A percentile compares a stretch with the other conserved stretches of the same genome.
phyloP scores from a whole-genome alignment of 768 basidiomycete species.

The Hemileccinum rubropunctum region DNA sequence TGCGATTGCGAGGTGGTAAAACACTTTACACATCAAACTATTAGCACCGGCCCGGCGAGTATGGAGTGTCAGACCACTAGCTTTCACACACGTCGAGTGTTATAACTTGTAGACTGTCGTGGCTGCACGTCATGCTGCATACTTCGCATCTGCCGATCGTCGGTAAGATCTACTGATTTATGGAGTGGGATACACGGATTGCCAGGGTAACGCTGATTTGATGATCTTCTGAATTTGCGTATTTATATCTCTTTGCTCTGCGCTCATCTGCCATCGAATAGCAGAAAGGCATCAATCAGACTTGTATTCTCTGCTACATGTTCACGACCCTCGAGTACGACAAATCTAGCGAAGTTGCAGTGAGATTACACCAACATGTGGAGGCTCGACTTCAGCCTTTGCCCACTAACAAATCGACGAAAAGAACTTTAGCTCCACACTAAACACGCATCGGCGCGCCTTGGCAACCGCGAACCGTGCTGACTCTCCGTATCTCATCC shows the following conservation, averaged over 20 bases:
- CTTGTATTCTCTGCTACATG: too few species aligned
- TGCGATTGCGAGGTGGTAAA: slow-evolving; percentile 2
- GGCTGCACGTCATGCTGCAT: too few species aligned
- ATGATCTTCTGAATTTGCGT: neutral
- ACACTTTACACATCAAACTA: neutral
- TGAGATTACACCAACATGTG: neutral
- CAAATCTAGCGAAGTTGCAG: slow-evolving; percentile 8
- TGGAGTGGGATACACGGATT: too few species aligned
- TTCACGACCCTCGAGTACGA: neutral
- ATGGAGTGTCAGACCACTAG: too few species aligned
- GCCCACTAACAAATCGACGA: slow-evolving; percentile 21
- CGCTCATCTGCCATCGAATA: neutral
- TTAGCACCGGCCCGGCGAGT: neutral
- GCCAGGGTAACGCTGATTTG: neutral
- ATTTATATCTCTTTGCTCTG: too few species aligned
- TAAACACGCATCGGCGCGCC: slow-evolving; percentile 7
- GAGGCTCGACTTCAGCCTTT: neutral
- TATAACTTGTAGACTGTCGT: too few species aligned
- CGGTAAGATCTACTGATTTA: too few species aligned
- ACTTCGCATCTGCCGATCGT: too few species aligned
- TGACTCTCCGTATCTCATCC: neutral
- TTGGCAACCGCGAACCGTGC: slow-evolving; percentile 2
- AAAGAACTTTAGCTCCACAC: neutral
- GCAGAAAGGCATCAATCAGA: too few species aligned
- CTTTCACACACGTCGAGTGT: too few species aligned